These are phyloP conservation scores for Chytriomyces hyalinus DNA, from an alignment of 192 early-diverging fungal species.

Conservation along the genomic window DNA sequence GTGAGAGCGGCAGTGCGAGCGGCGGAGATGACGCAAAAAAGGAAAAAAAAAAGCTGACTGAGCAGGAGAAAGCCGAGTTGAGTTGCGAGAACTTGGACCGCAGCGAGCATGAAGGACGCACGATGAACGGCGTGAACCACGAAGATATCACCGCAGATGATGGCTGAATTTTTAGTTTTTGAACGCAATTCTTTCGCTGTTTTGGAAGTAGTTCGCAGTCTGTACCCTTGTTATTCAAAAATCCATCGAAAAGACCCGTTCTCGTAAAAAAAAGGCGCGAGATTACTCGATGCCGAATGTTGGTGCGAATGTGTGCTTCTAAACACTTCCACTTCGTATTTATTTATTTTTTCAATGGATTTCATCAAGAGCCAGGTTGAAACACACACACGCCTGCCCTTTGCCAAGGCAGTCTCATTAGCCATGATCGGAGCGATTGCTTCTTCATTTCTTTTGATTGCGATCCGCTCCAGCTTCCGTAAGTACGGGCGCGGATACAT, in stretches of 20 bases:
- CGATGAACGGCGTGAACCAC: neutral
- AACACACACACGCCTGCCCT: slow-evolving; percentile 5
- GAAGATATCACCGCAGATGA: neutral
- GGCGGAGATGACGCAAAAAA: slow-evolving; percentile 7
- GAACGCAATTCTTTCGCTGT: too few relatives aligned
- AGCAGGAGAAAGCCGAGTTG: slow-evolving; percentile 27
- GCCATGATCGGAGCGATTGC: neutral
- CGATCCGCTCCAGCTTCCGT: slow-evolving; percentile 20
- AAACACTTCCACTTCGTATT: neutral
- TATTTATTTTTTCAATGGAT: neutral
- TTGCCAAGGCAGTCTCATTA: neutral
- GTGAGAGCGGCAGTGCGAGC: slow-evolving; percentile 11
- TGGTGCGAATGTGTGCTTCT: too few relatives aligned
- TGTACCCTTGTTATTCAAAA: too few relatives aligned
- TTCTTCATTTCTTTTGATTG: slow-evolving; percentile 6
- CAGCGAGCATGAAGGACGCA: neutral
- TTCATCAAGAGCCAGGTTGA: neutral
- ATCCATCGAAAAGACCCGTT: too few relatives aligned
- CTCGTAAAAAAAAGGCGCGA: too few relatives aligned
- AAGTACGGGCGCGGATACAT: slow-evolving; percentile 30
- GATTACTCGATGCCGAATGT: too few relatives aligned
- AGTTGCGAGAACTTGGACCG: slow-evolving; percentile 25
- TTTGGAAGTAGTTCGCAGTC: neutral
- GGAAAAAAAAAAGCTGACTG: slow-evolving; percentile 25
- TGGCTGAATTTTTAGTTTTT: neutral